Conservation (phyloP, 768 basidiomycete genomes). For the Mycena filopes region DNA sequence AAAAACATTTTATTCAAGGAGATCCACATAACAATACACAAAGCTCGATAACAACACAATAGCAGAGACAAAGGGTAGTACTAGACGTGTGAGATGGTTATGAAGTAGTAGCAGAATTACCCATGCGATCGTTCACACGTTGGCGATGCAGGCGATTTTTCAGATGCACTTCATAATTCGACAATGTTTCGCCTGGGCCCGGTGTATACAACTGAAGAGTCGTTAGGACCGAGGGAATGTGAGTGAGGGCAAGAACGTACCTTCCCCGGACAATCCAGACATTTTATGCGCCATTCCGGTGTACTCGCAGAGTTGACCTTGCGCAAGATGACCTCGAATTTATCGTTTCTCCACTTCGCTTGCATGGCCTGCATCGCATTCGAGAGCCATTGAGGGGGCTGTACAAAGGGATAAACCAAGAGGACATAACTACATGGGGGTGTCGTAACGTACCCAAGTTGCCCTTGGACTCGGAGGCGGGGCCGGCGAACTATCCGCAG, state of each 20-base stretch:
- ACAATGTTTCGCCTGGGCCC: slow-evolving; percentile 86
- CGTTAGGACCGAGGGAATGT: not conserved
- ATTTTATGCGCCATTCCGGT: slow-evolving; percentile 92
- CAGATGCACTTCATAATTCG: slow-evolving; percentile 94
- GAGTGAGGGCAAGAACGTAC: slow-evolving; percentile 47
- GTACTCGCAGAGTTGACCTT: slow-evolving; percentile 61
- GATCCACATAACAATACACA: slow-evolving; percentile 30
- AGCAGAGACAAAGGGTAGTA: not conserved
- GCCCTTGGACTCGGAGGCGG: slow-evolving; percentile 39
- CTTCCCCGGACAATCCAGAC: slow-evolving; percentile 93
- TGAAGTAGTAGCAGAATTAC: slow-evolving; percentile 20
- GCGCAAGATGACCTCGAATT: slow-evolving; percentile 77
- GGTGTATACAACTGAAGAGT: slow-evolving; percentile 81
- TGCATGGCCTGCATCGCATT: slow-evolving; percentile 74
- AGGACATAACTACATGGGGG: not conserved
- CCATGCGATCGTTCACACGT: slow-evolving; percentile 72
- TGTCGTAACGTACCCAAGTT: slow-evolving; percentile 21
- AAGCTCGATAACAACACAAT: slow-evolving; percentile 16
- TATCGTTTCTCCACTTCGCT: slow-evolving; percentile 81
- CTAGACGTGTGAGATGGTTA: slow-evolving; percentile 4
- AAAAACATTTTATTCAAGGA: not conserved
- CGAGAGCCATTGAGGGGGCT: slow-evolving; percentile 79
- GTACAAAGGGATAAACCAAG: slow-evolving; percentile 16
- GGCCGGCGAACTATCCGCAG: not conserved
- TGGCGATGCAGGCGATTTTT: slow-evolving; percentile 85